Conservation (phyloP, 2,329 filamentous ascomycete species). For the Colletotrichum plurivorum region DNA sequence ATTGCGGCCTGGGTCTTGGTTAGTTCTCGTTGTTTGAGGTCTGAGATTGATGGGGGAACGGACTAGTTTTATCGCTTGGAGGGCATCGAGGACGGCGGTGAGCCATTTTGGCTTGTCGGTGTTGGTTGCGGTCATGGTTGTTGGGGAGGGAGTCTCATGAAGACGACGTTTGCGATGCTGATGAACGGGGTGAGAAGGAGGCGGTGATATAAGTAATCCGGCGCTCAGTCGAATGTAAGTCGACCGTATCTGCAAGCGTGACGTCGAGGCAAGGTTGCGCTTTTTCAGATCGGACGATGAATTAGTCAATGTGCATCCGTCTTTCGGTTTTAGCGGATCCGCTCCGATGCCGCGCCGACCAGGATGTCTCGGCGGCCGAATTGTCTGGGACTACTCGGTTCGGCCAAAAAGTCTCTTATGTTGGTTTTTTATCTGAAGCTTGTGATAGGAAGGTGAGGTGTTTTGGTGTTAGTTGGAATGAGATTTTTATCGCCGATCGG, state of each 20-base stretch:
- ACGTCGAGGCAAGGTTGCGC: constrained; percentile 4
- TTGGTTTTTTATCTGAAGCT: background rate
- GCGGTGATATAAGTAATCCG: background rate
- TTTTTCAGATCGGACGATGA: constrained; percentile 5
- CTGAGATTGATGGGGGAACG: background rate
- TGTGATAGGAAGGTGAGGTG: background rate
- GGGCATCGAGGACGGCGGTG: background rate
- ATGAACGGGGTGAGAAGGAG: background rate
- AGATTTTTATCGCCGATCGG: constrained; percentile 6
- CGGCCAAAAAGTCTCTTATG: background rate
- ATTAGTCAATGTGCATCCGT: constrained; percentile 8
- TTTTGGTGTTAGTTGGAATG: no score
- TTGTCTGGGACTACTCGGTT: background rate
- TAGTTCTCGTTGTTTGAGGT: background rate
- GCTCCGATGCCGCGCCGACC: constrained; percentile 23
- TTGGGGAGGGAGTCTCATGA: background rate
- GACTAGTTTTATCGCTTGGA: constrained; percentile 33
- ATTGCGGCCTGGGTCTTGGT: background rate
- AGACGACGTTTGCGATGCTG: no score
- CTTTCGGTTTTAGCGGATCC: constrained; percentile 16
- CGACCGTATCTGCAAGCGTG: background rate
- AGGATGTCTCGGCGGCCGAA: constrained; percentile 5
- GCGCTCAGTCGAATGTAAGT: background rate
- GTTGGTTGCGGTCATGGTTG: constrained; percentile 13
- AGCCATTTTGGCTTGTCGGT: constrained; percentile 18